Evolutionary conservation across 805 yeast species (phyloP).

Genomic region (Saturnispora bothae): DNA sequence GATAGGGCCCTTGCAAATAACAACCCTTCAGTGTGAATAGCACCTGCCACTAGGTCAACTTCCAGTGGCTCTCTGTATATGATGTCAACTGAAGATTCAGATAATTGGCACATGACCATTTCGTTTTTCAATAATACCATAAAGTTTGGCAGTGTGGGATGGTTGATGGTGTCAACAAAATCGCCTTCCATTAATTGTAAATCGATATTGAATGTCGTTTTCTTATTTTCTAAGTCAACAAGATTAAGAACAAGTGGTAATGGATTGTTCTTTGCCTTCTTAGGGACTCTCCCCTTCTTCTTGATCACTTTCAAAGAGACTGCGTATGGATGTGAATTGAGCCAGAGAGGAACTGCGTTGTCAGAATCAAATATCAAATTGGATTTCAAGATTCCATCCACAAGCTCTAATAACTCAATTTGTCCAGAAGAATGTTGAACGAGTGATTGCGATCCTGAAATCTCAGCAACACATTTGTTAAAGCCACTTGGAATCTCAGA

Average conservation of each 20-base stretch:
- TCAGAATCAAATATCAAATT: not conserved
- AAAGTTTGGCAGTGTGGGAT: constrained; percentile 12
- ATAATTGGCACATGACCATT: constrained; percentile 6
- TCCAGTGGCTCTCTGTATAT: constrained; percentile 8
- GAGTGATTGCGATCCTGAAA: not conserved
- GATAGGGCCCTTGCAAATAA: constrained; percentile 11
- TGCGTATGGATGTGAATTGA: constrained; percentile 5
- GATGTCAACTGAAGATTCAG: constrained; percentile 1
- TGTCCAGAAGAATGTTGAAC: constrained; percentile 6
- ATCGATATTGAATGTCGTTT: not conserved
- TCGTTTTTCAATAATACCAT: constrained; percentile 4
- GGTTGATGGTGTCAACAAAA: constrained; percentile 6
- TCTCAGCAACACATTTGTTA: not conserved
- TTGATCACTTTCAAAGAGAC: constrained; percentile 1
- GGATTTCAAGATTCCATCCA: not conserved
- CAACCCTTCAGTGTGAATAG: constrained; percentile 17
- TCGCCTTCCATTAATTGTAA: constrained; percentile 1
- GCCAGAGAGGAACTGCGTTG: constrained; percentile 7
- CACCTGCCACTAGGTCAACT: constrained; percentile 1
- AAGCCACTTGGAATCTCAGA: constrained; percentile 1
- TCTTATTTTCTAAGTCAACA: not conserved
- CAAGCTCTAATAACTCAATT: constrained; percentile 7
- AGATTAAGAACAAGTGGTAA: constrained; percentile 1
- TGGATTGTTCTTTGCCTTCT: constrained; percentile 5
- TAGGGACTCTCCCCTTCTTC: constrained; percentile 5